These are phyloP conservation scores for Trichoderma atrobrunneum DNA, from an alignment of 2,329 filamentous ascomycete species.

Conservation along the genomic window DNA sequence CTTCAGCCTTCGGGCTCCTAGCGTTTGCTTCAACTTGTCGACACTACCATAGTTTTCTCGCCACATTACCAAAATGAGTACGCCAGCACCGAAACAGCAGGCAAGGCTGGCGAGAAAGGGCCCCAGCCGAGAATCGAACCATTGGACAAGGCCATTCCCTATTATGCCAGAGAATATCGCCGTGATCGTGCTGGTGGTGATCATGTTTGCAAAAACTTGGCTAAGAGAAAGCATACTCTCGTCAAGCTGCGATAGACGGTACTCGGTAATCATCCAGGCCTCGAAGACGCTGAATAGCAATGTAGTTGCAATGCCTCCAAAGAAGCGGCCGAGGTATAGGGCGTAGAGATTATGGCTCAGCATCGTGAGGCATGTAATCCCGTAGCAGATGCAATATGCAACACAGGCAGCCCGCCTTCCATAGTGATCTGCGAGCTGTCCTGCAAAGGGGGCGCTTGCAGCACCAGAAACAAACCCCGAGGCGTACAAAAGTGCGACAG, in stretches of 20 bases:
- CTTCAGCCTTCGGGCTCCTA: neutral
- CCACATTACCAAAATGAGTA: constrained; percentile 42
- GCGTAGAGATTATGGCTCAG: constrained; percentile 41
- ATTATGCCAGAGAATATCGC: constrained; percentile 53
- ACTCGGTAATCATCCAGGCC: constrained; percentile 60
- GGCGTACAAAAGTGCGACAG: constrained; percentile 45
- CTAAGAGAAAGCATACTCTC: constrained; percentile 42
- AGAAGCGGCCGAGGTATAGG: constrained; percentile 53
- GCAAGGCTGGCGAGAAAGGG: constrained; percentile 50
- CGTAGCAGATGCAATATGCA: constrained; percentile 52
- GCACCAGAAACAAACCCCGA: constrained; percentile 49
- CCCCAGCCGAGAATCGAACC: constrained; percentile 47
- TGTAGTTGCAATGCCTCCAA: constrained; percentile 55
- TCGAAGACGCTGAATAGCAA: constrained; percentile 59
- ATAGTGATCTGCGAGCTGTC: constrained; percentile 40
- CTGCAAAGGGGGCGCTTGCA: constrained; percentile 42
- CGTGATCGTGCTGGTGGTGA: constrained; percentile 52
- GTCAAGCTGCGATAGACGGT: constrained; percentile 45
- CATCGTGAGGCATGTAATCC: constrained; percentile 51
- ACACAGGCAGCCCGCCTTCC: constrained; percentile 52
- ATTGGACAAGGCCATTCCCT: constrained; percentile 49
- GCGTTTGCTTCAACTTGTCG: neutral
- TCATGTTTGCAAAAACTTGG: constrained; percentile 51
- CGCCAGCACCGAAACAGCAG: constrained; percentile 38
- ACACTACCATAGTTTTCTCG: constrained; percentile 29